A percentile compares a stretch with the other conserved stretches of the same genome.
phyloP scores from a whole-genome alignment of 2,329 filamentous ascomycete species.

The Ophiocordyceps australis region DNA sequence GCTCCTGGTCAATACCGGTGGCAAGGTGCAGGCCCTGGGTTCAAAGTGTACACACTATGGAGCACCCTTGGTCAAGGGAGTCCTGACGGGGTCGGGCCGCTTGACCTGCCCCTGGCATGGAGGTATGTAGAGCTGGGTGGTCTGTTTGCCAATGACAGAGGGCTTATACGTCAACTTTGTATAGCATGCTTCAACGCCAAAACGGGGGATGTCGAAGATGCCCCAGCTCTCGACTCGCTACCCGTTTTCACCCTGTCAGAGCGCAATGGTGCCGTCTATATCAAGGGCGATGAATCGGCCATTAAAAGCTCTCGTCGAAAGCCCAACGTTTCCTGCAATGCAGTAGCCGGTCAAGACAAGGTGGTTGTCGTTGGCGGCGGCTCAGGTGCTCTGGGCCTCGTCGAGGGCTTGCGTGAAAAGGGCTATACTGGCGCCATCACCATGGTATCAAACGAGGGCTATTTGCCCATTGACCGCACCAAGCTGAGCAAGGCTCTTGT shows the following conservation, averaged over 20 bases:
- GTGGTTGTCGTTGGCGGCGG: slow-evolving; percentile 82
- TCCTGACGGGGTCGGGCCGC: slow-evolving; percentile 64
- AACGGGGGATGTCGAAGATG: slow-evolving; percentile 88
- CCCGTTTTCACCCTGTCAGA: slow-evolving; percentile 66
- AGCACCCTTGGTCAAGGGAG: slow-evolving; percentile 71
- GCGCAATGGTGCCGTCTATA: slow-evolving; percentile 68
- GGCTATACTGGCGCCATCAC: slow-evolving; percentile 70
- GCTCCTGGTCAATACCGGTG: slow-evolving; percentile 62
- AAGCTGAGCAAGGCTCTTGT: slow-evolving; percentile 92
- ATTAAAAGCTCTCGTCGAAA: slow-evolving; percentile 63
- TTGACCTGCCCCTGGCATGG: slow-evolving; percentile 95
- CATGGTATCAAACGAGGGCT: slow-evolving; percentile 67
- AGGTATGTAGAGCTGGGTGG: slow-evolving; percentile 29
- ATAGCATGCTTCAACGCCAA: slow-evolving; percentile 79
- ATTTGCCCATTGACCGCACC: slow-evolving; percentile 78
- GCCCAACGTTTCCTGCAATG: slow-evolving; percentile 55
- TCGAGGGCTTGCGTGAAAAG: slow-evolving; percentile 67
- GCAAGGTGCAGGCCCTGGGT: slow-evolving; percentile 61
- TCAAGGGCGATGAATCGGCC: slow-evolving; percentile 59
- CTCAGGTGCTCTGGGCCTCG: slow-evolving; percentile 61
- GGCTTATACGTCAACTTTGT: too few species aligned
- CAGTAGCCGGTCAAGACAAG: slow-evolving; percentile 34
- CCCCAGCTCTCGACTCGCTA: slow-evolving; percentile 75
- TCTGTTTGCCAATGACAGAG: too few species aligned
- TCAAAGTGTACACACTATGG: slow-evolving; percentile 85